phyloP scores from a whole-genome alignment of 2,329 filamentous ascomycete species.

The Mycosphaerella sp. region DNA sequence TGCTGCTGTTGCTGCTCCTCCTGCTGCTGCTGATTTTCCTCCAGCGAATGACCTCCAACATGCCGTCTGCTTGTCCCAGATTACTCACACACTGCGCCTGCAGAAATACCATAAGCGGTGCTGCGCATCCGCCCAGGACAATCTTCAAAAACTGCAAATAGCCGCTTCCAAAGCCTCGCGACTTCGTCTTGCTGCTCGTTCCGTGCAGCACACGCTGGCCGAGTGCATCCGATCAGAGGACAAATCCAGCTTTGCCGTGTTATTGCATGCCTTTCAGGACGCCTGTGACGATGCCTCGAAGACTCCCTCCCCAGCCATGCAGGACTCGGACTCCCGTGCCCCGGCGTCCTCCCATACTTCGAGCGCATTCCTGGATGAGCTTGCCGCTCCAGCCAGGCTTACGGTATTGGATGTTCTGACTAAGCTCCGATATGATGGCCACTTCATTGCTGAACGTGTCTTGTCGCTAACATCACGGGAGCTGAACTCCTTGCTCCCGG shows the following conservation, averaged over 20 bases:
- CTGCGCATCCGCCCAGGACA: constrained; percentile 64
- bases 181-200: constrained; percentile 66
- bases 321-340: constrained; percentile 60
- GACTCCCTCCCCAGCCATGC: constrained; percentile 35
- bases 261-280: constrained; percentile 74
- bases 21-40: no score
- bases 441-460: constrained; percentile 79
- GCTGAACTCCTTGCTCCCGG: constrained; percentile 68
- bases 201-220: constrained; percentile 67
- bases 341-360: constrained; percentile 49
- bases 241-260: constrained; percentile 65
- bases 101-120: constrained; percentile 79
- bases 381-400: constrained; percentile 68
- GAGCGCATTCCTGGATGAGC: constrained; percentile 52
- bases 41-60: constrained; percentile 3
- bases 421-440: constrained; percentile 75
- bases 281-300: constrained; percentile 67
- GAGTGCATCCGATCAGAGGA: constrained; percentile 74
- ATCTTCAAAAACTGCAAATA: constrained; percentile 67
- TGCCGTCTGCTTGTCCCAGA: constrained; percentile 53
- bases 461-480: constrained; percentile 69
- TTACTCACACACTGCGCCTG: constrained; percentile 69
- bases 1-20: background rate
- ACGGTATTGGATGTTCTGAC: constrained; percentile 73
- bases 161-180: constrained; percentile 70